These are phyloP conservation scores for Rosa lucieae DNA, from an alignment of 306 rosid species.

Conservation along the genomic window DNA sequence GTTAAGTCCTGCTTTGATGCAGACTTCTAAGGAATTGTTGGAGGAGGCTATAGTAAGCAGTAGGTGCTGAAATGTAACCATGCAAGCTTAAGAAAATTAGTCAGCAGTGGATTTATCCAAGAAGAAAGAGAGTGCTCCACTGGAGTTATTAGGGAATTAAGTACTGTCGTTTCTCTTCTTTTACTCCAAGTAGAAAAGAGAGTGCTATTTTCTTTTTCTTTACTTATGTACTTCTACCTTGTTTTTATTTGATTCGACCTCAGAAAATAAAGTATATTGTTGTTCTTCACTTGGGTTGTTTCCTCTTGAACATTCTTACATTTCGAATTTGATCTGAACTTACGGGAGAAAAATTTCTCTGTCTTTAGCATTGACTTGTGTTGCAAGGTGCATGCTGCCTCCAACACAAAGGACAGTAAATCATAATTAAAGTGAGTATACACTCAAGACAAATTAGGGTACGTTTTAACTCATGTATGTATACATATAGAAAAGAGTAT, in stretches of 20 bases:
- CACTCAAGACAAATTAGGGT: background rate
- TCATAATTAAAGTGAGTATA: background rate
- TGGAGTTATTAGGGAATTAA: background rate
- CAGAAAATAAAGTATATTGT: background rate
- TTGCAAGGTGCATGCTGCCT: no score
- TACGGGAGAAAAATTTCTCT: background rate
- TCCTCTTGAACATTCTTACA: background rate
- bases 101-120: background rate
- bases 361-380: background rate
- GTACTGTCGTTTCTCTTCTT: background rate
- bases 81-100: background rate
- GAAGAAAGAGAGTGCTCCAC: background rate
- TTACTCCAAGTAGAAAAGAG: background rate
- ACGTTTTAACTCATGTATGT: background rate
- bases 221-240: background rate
- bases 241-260: background rate
- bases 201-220: background rate
- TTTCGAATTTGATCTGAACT: background rate
- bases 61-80: background rate
- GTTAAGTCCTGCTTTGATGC: slow-evolving; percentile 82
- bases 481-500: no score
- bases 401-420: background rate
- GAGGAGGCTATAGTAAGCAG: slow-evolving; percentile 35
- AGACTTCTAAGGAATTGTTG: slow-evolving; percentile 46
- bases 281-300: background rate